Evolutionary conservation across 805 yeast genomes (phyloP).

Genomic region (Starmerella gropengiesseri): DNA sequence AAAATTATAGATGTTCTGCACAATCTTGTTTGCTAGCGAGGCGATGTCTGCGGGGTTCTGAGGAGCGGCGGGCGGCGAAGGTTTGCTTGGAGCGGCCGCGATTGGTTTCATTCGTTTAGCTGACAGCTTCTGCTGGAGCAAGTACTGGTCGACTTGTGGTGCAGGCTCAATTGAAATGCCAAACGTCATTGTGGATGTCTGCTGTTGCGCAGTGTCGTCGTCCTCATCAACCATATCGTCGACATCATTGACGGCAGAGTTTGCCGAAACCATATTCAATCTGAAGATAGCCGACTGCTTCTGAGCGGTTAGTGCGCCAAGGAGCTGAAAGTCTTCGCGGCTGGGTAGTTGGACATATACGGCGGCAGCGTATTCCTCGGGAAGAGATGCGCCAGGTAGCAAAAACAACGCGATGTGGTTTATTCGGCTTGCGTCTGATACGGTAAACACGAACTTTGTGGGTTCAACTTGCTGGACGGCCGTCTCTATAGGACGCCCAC

Average conservation of each 20-base stretch:
- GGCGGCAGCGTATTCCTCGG: slow-evolving; percentile 64
- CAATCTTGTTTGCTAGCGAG: slow-evolving; percentile 71
- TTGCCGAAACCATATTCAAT: slow-evolving; percentile 39
- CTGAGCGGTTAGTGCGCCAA: slow-evolving; percentile 32
- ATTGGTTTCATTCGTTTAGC: slow-evolving; percentile 12
- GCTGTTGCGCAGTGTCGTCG: slow-evolving; percentile 24
- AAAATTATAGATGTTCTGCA: slow-evolving; percentile 84
- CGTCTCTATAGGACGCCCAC: slow-evolving; percentile 51
- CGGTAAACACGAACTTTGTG: slow-evolving; percentile 52
- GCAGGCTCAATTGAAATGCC: slow-evolving; percentile 90
- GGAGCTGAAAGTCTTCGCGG: slow-evolving; percentile 31
- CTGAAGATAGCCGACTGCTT: slow-evolving; percentile 92
- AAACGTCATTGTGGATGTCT: slow-evolving; percentile 33
- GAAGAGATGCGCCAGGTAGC: slow-evolving; percentile 66
- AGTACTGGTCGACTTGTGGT: slow-evolving; percentile 48
- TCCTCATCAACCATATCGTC: slow-evolving; percentile 53
- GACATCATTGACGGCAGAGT: slow-evolving; percentile 30
- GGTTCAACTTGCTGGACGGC: slow-evolving; percentile 49
- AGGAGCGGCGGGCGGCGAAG: slow-evolving; percentile 31
- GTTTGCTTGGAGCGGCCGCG: slow-evolving; percentile 19
- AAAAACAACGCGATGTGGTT: slow-evolving; percentile 77
- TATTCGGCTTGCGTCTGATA: slow-evolving; percentile 51
- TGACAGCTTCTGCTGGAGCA: slow-evolving; percentile 27
- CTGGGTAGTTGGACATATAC: slow-evolving; percentile 78
- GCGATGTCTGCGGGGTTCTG: slow-evolving; percentile 35